Base-by-base conservation (phyloP, 192 early-diverging fungal species). In the Entophlyctis helioformis region DNA sequence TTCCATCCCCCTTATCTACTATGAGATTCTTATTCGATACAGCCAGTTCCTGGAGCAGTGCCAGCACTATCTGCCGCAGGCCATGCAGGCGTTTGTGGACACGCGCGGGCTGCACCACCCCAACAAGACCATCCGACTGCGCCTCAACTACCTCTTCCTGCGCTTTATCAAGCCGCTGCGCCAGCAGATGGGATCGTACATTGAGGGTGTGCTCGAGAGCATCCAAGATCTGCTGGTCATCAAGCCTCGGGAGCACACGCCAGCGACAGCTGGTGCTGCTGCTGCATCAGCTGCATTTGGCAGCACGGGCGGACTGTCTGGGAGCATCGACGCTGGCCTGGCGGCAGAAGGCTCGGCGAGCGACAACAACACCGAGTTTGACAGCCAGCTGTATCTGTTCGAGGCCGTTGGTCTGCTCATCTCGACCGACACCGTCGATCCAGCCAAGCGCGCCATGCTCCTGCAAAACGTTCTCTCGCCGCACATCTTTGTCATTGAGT, bases 351-450 rank as follows among this genome's bases (percentile, higher is more conserved):
- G 61, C 19, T 42, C 28, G 32, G 47, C 58, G 51, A 68, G 75
- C 38, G 57, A 69, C 16, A 54, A 62, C 23, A 54, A 62, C n/a
- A 61, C 59, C 46, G 66, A 77, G 39, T 89, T 85, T 48, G 80
- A 82, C 50, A 81, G 80, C 42, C 89, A 94, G 60, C 55, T 87
- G 22, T 93, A 84, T 59, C 54, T 94, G 28, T 94, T 91, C 69
- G 92, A 96, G 59, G 80, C 88, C 7, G 85, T 85, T 48, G 92
- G 92, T n/a, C 71, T 82, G 34, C 64, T 94, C 60, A 92, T 94
- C 56, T 83, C 92, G n/a, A 61, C 78, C 21, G 78, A 84, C 13
- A 63, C 52, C 45, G 63, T 87, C 37, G 69, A 81, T 34, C 58
- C 67, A 27, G 63, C 67, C 29, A 76, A 78, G 39, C 87, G 91